Percentiles rank a stretch among this genome's conserved stretches.
phyloP scores from a whole-genome alignment of 306 rosid species.

The Notholithocarpus densiflorus region DNA sequence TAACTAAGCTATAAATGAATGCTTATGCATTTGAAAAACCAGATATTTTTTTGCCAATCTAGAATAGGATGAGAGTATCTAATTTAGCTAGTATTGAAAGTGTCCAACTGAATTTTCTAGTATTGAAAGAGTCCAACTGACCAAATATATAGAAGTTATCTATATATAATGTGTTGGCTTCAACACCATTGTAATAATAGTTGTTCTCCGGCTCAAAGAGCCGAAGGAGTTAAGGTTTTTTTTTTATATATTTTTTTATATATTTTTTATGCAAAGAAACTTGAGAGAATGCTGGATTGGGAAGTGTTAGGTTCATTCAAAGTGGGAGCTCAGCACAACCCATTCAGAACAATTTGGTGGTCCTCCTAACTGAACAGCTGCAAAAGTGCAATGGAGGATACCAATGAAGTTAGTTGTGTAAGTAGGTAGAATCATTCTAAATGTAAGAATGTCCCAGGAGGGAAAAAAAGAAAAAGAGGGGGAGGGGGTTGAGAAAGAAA shows the following conservation, averaged over 20 bases:
- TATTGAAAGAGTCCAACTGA: too few species aligned
- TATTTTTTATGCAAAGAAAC: constrained; percentile 19
- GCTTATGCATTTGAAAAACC: too few species aligned
- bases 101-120: too few species aligned
- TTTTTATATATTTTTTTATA: too few species aligned
- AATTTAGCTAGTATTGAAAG: too few species aligned
- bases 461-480: too few species aligned
- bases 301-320: constrained; percentile 69
- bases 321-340: constrained; percentile 65
- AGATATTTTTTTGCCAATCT: too few species aligned
- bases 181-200: constrained; percentile 27
- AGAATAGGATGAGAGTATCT: too few species aligned
- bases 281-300: constrained; percentile 40
- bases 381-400: constrained; percentile 60
- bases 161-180: too few species aligned
- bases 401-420: constrained; percentile 36
- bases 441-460: constrained; percentile 46
- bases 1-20: too few species aligned
- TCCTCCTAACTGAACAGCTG: constrained; percentile 45
- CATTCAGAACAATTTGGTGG: constrained; percentile 33
- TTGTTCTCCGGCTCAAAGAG: constrained; percentile 73
- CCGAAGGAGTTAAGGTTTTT: constrained; percentile 43
- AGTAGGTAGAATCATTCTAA: constrained; percentile 39
- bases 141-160: too few species aligned
- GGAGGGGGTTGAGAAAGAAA: constrained; percentile 9